Evolutionary conservation across 2,329 filamentous ascomycete species (phyloP).

Genomic region (Aspergillus pseudonomiae): DNA sequence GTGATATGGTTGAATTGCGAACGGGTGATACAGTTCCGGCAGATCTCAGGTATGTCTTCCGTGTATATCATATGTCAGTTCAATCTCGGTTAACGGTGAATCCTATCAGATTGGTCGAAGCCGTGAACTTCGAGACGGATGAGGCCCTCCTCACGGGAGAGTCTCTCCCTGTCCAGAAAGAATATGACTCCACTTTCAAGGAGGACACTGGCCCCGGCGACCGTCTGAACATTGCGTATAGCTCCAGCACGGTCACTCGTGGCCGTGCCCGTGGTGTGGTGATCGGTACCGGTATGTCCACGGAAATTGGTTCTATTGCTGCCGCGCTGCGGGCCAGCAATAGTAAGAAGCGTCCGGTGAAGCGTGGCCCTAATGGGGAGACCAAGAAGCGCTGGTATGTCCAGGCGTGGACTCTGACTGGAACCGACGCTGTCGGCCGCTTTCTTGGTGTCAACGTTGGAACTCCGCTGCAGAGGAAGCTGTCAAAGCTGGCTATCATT

Average conservation of each 20-base stretch:
- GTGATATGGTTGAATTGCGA: constrained; percentile 55
- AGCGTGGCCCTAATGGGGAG: constrained; percentile 51
- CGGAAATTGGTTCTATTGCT: constrained; percentile 65
- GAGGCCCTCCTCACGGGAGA: constrained; percentile 64
- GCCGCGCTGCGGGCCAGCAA: constrained; percentile 61
- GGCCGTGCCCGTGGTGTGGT: constrained; percentile 60
- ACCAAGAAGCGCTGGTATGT: constrained; percentile 53
- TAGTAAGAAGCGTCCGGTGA: constrained; percentile 51
- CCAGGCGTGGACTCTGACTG: constrained; percentile 51
- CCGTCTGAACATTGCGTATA: constrained; percentile 61
- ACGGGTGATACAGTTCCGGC: constrained; percentile 61
- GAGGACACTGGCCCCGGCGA: constrained; percentile 58
- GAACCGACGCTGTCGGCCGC: constrained; percentile 57
- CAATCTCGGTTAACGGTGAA: neutral
- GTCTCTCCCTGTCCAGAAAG: constrained; percentile 60
- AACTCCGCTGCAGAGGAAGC: constrained; percentile 67
- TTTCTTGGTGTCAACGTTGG: constrained; percentile 68
- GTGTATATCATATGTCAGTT: neutral
- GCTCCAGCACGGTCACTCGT: constrained; percentile 60
- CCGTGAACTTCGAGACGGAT: constrained; percentile 73
- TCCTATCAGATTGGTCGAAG: constrained; percentile 45
- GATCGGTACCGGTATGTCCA: constrained; percentile 61
- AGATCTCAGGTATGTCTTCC: constrained; percentile 52
- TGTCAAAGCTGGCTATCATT: constrained; percentile 65
- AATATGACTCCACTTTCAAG: constrained; percentile 46